Evolutionary conservation across 352 stramenopile species (phyloP), one percentile per base, ranked within the genome.

Genomic region (Globisporangium rhizosaccharum): DNA sequence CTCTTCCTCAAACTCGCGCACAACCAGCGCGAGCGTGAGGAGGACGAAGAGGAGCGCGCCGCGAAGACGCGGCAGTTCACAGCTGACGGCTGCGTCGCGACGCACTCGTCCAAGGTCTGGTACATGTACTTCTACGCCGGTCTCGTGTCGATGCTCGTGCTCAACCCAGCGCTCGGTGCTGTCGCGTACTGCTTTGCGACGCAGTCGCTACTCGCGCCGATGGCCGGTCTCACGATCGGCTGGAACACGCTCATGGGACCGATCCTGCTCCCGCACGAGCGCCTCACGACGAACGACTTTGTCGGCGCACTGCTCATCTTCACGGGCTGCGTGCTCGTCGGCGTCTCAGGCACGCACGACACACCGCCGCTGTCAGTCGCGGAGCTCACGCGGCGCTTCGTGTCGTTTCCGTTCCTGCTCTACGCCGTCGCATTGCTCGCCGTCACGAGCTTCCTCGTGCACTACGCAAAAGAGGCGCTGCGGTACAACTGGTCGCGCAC

Each of bases 191-290:
- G 78, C 56, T 93, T 91, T 51, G 83, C 83, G 23, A 85, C 83
- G 26, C 83, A 90, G 63, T 93, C 83, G 49, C 67, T 93, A 15
- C 66, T 93, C 17, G 81, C 83, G n/a, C 83, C 83, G 0, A 93
- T 93, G 83, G 81, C 79, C 12, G 83, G 83, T 1, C 73, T 93
- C 51, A 90, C 81, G 10, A 88, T 93, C 57, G 79, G 79, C 28
- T 93, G 83, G 83, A 93, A 93, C 65, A 90, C 82, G 48, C 68
- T 91, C 26, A 75, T 93, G 46, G 82, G 79, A 2, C 83, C 83
- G 11, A 76, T 88, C 3, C 50, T 93, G 30, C 65, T 93, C 18
- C 78, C 80, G 7, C 73, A 88, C 55, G 81, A 90, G 53, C 77
- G 73, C 0, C 72, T 90, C 5, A 87, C 74, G 36, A 89, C 74